Evolutionary conservation across 441 rosid species (phyloP).

Genomic region (Pelargonium myrrhifolium): DNA sequence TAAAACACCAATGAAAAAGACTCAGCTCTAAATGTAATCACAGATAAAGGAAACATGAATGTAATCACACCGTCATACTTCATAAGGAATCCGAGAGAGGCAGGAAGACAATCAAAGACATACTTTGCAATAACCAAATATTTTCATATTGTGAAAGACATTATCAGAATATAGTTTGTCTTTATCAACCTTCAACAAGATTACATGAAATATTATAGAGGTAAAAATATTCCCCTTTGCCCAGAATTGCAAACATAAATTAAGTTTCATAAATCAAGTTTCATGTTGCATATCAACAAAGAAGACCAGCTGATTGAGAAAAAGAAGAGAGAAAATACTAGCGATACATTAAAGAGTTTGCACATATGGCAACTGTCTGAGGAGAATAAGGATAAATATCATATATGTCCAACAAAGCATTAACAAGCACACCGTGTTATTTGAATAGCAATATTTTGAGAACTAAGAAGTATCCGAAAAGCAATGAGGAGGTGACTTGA

Average conservation of each 20-base stretch:
- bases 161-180: neutral
- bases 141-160: neutral
- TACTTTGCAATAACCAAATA: neutral
- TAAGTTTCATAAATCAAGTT: neutral
- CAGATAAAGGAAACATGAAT: neutral
- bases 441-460: neutral
- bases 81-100: neutral
- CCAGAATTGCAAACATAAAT: neutral
- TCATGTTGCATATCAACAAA: neutral
- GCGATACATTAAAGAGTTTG: neutral
- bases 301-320: neutral
- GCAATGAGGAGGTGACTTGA: neutral
- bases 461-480: neutral
- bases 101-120: constrained; percentile 1
- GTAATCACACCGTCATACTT: neutral
- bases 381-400: neutral
- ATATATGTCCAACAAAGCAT: neutral
- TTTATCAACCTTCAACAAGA: neutral
- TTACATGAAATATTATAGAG: neutral
- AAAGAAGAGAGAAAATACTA: neutral
- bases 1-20: neutral
- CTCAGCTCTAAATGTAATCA: no score
- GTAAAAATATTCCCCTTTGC: neutral
- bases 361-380: neutral
- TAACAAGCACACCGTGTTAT: neutral